These are phyloP conservation scores for Hymenoscyphus infarciens DNA, from an alignment of 2,329 filamentous ascomycete species.

Conservation along the genomic window DNA sequence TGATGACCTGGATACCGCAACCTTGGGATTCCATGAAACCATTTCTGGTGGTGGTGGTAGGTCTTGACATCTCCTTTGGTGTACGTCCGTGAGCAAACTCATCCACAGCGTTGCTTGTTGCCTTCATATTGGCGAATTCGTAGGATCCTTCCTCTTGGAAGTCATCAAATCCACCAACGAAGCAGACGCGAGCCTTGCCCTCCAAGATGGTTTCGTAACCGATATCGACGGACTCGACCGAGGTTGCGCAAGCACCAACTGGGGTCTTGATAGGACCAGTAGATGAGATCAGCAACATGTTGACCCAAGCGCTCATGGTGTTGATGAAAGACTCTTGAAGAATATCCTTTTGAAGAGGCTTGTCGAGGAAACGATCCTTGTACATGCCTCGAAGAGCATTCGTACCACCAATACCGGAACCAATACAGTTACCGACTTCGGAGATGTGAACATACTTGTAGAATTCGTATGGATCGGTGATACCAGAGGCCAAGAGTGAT, in stretches of 20 bases:
- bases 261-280: slow-evolving; percentile 98
- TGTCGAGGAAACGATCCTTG: slow-evolving; percentile 94
- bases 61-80: slow-evolving; percentile 95
- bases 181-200: slow-evolving; percentile 94
- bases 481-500: slow-evolving; percentile 84
- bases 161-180: slow-evolving; percentile 98
- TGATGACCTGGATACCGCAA: slow-evolving; percentile 96
- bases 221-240: slow-evolving; percentile 95
- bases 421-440: slow-evolving; percentile 95
- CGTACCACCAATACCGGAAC: slow-evolving; percentile 96
- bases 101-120: slow-evolving; percentile 95
- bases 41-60: slow-evolving; percentile 92
- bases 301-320: slow-evolving; percentile 99
- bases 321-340: slow-evolving; percentile 99
- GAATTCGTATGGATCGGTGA: slow-evolving; percentile 98
- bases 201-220: slow-evolving; percentile 98
- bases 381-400: slow-evolving; percentile 95
- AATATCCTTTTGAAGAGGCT: slow-evolving; percentile 97
- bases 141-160: slow-evolving; percentile 99
- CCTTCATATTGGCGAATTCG: slow-evolving; percentile 99
- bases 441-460: slow-evolving; percentile 99
- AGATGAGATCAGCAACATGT: slow-evolving; percentile 96
- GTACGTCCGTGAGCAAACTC: slow-evolving; percentile 95
- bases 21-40: slow-evolving; percentile 99
- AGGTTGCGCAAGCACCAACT: slow-evolving; percentile 93